Evolutionary conservation across 306 rosid genomes (phyloP).

Genomic region (Medicago truncatula): MtrunA17r5.0-ANR NC_053049.1:45899001-45899500

Average conservation of each 20-base stretch:
- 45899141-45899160: constrained; percentile 77
- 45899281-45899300: constrained; percentile 12
- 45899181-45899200: constrained; percentile 51
- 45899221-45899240: background rate
- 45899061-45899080: background rate
- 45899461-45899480: constrained; percentile 1
- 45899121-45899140: constrained; percentile 71
- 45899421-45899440: constrained; percentile 17
- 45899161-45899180: constrained; percentile 57
- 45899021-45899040: background rate
- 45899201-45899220: constrained; percentile 45
- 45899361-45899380: constrained; percentile 1
- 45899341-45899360: constrained; percentile 23
- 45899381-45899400: constrained; percentile 25
- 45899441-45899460: background rate
- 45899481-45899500: background rate
- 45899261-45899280: background rate
- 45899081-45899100: background rate
- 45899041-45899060: background rate
- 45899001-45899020: constrained; percentile 30
- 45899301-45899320: constrained; percentile 29
- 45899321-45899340: constrained; percentile 1
- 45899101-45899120: constrained; percentile 14
- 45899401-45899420: constrained; percentile 11
- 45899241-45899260: constrained; percentile 1